Conservation (phyloP, 306 rosid genomes). For the Cicer arietinum region DNA sequence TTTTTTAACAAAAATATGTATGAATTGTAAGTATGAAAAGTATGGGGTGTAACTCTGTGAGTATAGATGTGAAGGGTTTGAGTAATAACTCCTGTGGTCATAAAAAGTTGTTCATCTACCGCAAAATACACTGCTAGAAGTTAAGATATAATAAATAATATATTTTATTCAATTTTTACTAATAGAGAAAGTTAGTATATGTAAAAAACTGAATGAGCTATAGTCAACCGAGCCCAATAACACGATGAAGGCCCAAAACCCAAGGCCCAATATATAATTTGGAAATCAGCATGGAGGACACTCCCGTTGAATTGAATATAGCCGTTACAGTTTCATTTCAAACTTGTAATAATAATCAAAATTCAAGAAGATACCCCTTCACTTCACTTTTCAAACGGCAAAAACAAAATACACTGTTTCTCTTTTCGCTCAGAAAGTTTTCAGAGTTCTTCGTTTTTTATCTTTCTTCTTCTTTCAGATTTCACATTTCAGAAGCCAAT, state of each 20-base stretch:
- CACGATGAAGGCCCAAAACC: not conserved
- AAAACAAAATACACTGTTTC: not conserved
- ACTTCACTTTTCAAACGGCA: not conserved
- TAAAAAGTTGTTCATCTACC: too few species aligned
- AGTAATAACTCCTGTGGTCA: too few species aligned
- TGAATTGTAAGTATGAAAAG: too few species aligned
- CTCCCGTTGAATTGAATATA: constrained; percentile 2
- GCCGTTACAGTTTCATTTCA: constrained; percentile 47
- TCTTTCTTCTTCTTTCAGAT: not conserved
- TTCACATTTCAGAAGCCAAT: constrained; percentile 43
- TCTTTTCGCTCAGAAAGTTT: constrained; percentile 17
- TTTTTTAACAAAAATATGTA: too few species aligned
- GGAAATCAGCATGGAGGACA: not conserved
- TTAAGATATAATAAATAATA: too few species aligned
- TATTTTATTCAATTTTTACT: too few species aligned
- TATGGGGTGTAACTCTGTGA: too few species aligned
- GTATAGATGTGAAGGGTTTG: too few species aligned
- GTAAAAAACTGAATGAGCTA: too few species aligned
- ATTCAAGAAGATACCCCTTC: not conserved
- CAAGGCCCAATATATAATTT: not conserved
- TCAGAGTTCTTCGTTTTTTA: not conserved
- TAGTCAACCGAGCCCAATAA: not conserved
- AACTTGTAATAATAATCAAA: not conserved
- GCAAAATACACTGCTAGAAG: too few species aligned
- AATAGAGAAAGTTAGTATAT: too few species aligned